Conservation (phyloP, 1,284 basidiomycete genomes). For the Tylopilus sp. region DNA sequence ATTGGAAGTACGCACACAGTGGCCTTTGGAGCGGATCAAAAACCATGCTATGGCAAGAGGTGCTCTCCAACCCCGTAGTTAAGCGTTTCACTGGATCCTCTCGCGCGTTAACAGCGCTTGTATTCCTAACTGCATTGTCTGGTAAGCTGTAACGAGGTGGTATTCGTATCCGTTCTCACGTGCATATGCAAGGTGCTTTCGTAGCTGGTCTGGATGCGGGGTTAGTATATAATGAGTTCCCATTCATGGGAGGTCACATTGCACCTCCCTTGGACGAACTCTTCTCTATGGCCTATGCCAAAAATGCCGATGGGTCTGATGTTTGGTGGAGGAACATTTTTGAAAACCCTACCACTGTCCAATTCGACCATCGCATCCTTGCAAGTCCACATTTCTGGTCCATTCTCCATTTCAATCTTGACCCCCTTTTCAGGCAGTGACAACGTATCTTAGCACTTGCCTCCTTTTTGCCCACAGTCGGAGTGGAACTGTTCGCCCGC, state of each 20-base stretch:
- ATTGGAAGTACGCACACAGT: constrained; percentile 69
- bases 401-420: not conserved
- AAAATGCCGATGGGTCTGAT: constrained; percentile 66
- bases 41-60: constrained; percentile 48
- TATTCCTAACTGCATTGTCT: constrained; percentile 88
- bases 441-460: constrained; percentile 75
- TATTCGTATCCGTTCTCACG: constrained; percentile 5
- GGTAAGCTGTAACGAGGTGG: constrained; percentile 46
- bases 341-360: constrained; percentile 97
- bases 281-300: constrained; percentile 74
- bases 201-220: constrained; percentile 98
- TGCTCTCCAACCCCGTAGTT: constrained; percentile 58
- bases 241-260: constrained; percentile 89
- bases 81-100: constrained; percentile 61
- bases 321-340: constrained; percentile 91
- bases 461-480: constrained; percentile 61
- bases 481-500: constrained; percentile 52
- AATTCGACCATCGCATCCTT: constrained; percentile 93
- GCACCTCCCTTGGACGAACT: constrained; percentile 85
- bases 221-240: constrained; percentile 96
- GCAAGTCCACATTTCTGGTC: constrained; percentile 46
- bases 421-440: constrained; percentile 59
- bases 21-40: constrained; percentile 45
- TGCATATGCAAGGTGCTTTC: constrained; percentile 72
- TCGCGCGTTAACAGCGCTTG: constrained; percentile 67